These are phyloP conservation scores for Discostella pseudostelligera DNA, from an alignment of 108 stramenopile species.

Conservation along the genomic window DNA sequence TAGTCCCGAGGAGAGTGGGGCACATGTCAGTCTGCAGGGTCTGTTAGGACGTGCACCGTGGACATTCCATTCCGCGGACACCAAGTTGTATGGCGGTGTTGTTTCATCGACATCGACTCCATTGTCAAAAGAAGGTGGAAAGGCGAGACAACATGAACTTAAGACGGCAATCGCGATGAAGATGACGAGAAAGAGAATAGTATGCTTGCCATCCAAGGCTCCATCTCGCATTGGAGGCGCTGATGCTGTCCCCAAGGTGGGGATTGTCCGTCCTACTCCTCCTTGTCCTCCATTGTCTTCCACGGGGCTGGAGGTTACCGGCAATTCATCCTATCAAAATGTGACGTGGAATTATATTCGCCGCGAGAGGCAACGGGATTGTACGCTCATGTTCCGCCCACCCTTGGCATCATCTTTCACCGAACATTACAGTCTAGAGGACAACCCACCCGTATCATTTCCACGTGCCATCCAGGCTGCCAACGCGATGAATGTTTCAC, in stretches of 20 bases:
- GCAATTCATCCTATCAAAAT: conserved; percentile 44
- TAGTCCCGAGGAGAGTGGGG: conserved; percentile 21
- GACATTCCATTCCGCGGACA: conserved; percentile 44
- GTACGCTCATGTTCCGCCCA: conserved; percentile 32
- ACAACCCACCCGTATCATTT: conserved; percentile 34
- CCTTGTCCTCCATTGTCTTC: conserved; percentile 33
- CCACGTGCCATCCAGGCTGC: conserved; percentile 37
- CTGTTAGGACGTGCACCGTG: conserved; percentile 25
- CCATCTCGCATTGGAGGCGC: conserved; percentile 58
- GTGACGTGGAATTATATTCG: conserved; percentile 27
- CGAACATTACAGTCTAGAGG: conserved; percentile 15
- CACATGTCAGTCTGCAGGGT: conserved; percentile 36
- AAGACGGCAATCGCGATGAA: conserved; percentile 15
- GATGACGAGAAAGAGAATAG: conserved; percentile 26
- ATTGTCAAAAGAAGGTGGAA: neutral
- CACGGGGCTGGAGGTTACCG: conserved; percentile 41
- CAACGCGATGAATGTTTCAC: conserved; percentile 26
- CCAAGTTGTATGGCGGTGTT: conserved; percentile 6
- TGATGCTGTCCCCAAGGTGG: conserved; percentile 73
- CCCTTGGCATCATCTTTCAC: conserved; percentile 28
- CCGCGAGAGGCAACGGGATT: conserved; percentile 36
- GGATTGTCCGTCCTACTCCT: conserved; percentile 69
- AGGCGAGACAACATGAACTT: conserved; percentile 7
- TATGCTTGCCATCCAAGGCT: conserved; percentile 46
- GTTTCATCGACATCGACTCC: conserved; percentile 6